Percentiles rank a stretch among this genome's conserved stretches.
phyloP scores from a whole-genome alignment of 2,329 filamentous ascomycete species.

The Sphaerulina vaccinii region DNA sequence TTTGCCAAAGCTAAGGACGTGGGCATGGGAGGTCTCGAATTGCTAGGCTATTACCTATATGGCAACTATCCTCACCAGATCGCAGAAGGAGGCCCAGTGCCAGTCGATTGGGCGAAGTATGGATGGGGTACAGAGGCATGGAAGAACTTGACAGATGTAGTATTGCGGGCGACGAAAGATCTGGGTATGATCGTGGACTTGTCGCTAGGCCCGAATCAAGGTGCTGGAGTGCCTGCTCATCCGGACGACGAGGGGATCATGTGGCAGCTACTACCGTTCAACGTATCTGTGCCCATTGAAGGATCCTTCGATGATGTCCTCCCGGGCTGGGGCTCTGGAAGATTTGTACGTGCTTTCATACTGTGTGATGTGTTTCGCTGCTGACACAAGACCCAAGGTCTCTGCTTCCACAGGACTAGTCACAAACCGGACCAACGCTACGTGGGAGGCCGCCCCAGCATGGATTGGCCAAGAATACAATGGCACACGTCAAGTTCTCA shows the following conservation, averaged over 20 bases:
- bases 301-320: slow-evolving; percentile 35
- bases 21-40: slow-evolving; percentile 43
- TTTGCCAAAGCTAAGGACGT: slow-evolving; percentile 34
- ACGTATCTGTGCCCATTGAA: slow-evolving; percentile 33
- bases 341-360: slow-evolving; percentile 35
- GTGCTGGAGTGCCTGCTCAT: slow-evolving; percentile 47
- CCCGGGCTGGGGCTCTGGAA: slow-evolving; percentile 42
- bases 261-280: slow-evolving; percentile 38
- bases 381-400: no score
- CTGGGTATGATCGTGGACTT: slow-evolving; percentile 47
- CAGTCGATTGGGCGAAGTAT: slow-evolving; percentile 41
- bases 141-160: slow-evolving; percentile 34
- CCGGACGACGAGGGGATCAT: slow-evolving; percentile 37
- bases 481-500: slow-evolving; percentile 29
- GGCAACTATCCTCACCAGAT: slow-evolving; percentile 30
- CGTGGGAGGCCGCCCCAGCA: slow-evolving; percentile 15
- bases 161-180: slow-evolving; percentile 38
- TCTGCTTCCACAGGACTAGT: slow-evolving; percentile 23
- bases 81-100: slow-evolving; percentile 25
- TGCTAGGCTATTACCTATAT: slow-evolving; percentile 44
- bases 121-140: slow-evolving; percentile 43
- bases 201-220: slow-evolving; percentile 49
- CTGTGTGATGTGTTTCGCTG: no score
- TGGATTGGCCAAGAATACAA: slow-evolving; percentile 22
- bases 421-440: slow-evolving; percentile 11